Evolutionary conservation across 139 green algal genomes (phyloP).

Genomic region (Edaphochlamys debaryana): DNA sequence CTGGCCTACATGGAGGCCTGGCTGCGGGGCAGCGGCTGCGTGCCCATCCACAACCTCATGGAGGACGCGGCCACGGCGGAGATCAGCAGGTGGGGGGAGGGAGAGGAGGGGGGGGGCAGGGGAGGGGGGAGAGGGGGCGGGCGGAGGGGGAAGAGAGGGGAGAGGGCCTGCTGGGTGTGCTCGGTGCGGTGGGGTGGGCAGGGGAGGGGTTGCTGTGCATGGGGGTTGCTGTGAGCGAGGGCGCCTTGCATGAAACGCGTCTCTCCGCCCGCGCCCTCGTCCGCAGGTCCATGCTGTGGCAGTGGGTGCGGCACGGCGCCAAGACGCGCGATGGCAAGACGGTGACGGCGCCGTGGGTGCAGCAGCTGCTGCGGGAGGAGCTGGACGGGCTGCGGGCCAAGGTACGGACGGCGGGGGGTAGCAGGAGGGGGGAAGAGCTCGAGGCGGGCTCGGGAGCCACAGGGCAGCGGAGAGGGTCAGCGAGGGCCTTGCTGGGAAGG

Average conservation of each 20-base stretch:
- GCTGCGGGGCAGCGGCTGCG: constrained; percentile 86
- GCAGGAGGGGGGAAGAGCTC: no score
- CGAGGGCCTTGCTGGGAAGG: no score
- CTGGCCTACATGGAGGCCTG: constrained; percentile 90
- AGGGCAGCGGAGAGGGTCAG: no score
- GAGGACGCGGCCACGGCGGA: constrained; percentile 93
- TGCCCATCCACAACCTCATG: constrained; percentile 93
- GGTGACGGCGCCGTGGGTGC: constrained; percentile 70
- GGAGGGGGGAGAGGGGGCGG: not conserved
- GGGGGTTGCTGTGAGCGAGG: no score
- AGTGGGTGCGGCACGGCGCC: constrained; percentile 82
- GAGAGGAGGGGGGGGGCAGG: not conserved
- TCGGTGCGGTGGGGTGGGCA: not conserved
- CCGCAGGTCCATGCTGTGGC: constrained; percentile 76
- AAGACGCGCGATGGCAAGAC: constrained; percentile 66
- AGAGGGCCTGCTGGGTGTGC: not conserved
- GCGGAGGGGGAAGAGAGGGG: not conserved
- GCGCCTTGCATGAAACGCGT: no score
- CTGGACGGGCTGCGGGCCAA: constrained; percentile 8
- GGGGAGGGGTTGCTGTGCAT: not conserved
- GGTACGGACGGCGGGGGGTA: not conserved
- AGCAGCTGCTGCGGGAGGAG: constrained; percentile 76
- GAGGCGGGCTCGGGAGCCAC: no score
- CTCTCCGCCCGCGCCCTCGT: no score
- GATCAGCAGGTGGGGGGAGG: constrained; percentile 67